Evolutionary conservation across 371 early-diverging fungal species (phyloP), one percentile per base, ranked within the genome.

Genomic region (Smittium culicis): DNA sequence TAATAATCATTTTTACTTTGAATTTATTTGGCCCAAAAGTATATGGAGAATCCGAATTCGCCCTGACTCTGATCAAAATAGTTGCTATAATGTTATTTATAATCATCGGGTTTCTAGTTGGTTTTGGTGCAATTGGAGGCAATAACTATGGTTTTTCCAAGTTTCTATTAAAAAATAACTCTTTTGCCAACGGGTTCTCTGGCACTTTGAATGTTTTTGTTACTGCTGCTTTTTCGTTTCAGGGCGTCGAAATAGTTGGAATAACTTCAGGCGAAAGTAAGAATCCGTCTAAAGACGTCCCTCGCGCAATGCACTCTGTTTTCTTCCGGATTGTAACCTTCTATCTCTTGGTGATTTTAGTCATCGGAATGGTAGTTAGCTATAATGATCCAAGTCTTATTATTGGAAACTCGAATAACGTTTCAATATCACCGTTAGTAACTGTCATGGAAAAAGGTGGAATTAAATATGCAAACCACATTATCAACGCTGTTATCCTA

Each of bases 211-310:
- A 83, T 66, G 86, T 86, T 0, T 87, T 91, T 71, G 76, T 90
- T 67, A 81, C 86, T 25, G 90, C 94, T 27, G 88, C 88, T 59
- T 93, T 88, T 73, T 84, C 87, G 24, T 91, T 92, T 80, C 91
- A 91, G 69, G 94, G 94, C 30, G 89, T 90, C 0, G 89, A 86
- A 73, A 79, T 83, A 68, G 82, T 88, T 34, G 88, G 88, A 67
- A 79, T 88, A 69, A 85, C 89, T 20, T 85, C 85, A 17, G 87
- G 85, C 70, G 89, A 88, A 75, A 82, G 81, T 54, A 80, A 82
- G 59, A 87, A 86, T 69, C 89, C 83, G 67, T 83, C 84, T 35
- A 80, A 82, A 67, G 84, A 85, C 60, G 87, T 90, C 0, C 90
- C 90, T 45, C 80, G 81, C 14, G 87, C 86, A 20, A 83, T 83